Percentiles rank a stretch among this genome's conserved stretches.
These are phyloP conservation scores for Colletotrichum gigasporum DNA, from an alignment of 2,329 filamentous ascomycete species.

Conservation along the genomic window DNA sequence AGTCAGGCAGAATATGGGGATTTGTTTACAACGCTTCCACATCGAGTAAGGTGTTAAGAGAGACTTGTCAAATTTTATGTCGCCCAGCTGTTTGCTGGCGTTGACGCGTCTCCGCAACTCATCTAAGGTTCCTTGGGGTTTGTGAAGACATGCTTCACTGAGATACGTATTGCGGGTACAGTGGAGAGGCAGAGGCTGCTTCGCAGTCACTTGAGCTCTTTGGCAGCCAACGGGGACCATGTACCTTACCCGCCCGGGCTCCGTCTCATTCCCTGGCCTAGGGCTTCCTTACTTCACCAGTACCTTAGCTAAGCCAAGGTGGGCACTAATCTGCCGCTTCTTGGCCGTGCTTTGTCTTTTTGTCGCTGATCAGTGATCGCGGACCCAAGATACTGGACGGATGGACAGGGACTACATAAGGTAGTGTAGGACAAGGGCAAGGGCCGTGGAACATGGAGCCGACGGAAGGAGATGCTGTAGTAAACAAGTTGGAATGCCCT, in stretches of 20 bases:
- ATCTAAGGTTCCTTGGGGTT: background rate
- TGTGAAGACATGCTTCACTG: background rate
- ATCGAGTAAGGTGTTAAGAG: background rate
- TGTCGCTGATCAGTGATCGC: background rate
- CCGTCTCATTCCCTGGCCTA: background rate
- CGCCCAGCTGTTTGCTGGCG: too few species aligned
- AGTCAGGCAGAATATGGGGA: too few species aligned
- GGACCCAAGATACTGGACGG: conserved; percentile 1
- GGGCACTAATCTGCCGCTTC: background rate
- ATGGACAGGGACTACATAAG: too few species aligned
- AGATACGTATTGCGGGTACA: conserved; percentile 13
- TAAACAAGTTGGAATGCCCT: too few species aligned
- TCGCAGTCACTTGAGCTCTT: too few species aligned
- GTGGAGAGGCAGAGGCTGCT: background rate
- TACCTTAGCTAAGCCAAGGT: too few species aligned
- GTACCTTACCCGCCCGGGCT: background rate
- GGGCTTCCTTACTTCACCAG: too few species aligned
- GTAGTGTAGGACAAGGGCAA: background rate
- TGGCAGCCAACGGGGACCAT: too few species aligned
- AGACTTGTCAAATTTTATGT: background rate
- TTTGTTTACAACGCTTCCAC: background rate
- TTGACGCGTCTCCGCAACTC: background rate
- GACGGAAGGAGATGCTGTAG: background rate
- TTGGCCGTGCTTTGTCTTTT: background rate
- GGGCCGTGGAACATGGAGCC: background rate